phyloP scores from a whole-genome alignment of 768 basidiomycete genomes.

The Hygrocybe coccinea region DNA sequence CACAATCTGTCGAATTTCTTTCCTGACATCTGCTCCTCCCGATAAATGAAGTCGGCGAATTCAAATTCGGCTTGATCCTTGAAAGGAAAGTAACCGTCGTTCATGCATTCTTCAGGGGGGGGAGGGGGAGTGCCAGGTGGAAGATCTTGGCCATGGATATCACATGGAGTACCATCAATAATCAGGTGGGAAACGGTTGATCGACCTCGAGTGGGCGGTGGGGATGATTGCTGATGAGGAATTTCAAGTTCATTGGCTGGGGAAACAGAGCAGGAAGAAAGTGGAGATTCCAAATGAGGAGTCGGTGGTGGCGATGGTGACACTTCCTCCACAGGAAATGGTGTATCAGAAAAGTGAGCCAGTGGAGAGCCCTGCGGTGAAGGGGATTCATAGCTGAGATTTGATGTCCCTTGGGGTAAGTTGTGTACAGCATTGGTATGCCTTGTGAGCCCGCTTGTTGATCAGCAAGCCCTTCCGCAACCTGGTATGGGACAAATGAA shows the following conservation, averaged over 20 bases:
- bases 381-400: background rate
- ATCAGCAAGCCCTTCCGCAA: background rate
- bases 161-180: conserved; percentile 1
- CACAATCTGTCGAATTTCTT: background rate
- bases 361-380: background rate
- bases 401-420: background rate
- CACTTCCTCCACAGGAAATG: background rate
- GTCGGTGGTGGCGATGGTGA: background rate
- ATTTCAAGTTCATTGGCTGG: background rate
- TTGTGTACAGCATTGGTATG: background rate
- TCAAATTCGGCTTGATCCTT: background rate
- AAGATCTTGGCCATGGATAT: background rate
- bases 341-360: background rate
- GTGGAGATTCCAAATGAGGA: background rate
- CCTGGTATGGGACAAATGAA: background rate
- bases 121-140: background rate
- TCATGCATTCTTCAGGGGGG: background rate
- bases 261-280: background rate
- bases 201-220: background rate
- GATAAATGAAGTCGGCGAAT: background rate
- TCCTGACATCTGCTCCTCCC: too few relatives aligned
- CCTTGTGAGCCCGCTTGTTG: background rate
- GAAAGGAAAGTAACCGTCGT: background rate
- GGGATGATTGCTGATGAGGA: background rate
- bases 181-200: background rate